Percentiles rank a stretch among this genome's conserved stretches.
phyloP scores from a whole-genome alignment of 2,329 filamentous ascomycete species.

The Davidsoniella australis region DNA sequence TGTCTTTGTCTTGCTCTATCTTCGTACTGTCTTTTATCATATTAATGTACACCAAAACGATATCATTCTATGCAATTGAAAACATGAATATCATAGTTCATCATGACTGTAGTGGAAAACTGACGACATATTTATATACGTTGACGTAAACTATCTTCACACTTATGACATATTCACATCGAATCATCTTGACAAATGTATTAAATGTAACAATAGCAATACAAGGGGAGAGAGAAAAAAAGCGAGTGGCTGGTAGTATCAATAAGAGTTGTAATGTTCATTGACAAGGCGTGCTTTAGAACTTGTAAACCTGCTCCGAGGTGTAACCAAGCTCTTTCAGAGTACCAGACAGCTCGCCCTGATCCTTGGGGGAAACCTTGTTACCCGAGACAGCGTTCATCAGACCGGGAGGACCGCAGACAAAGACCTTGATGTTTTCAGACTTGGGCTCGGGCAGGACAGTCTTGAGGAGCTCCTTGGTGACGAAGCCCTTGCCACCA shows the following conservation, averaged over 20 bases:
- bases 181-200: no score
- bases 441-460: constrained; percentile 84
- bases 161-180: no score
- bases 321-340: constrained; percentile 63
- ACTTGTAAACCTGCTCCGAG: constrained; percentile 82
- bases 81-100: no score
- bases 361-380: constrained; percentile 86
- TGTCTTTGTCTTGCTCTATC: background rate
- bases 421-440: constrained; percentile 89
- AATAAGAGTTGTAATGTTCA: background rate
- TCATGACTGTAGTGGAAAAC: no score
- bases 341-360: constrained; percentile 71
- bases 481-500: constrained; percentile 65
- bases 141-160: no score
- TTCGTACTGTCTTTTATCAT: background rate
- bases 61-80: no score
- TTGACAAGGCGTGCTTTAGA: constrained; percentile 29
- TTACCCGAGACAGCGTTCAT: constrained; percentile 83
- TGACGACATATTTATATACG: no score
- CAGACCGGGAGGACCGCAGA: constrained; percentile 81
- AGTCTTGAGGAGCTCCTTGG: constrained; percentile 84
- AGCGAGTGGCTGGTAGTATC: background rate
- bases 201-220: no score
- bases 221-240: no score
- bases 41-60: no score